Base-by-base conservation (phyloP, 192 early-diverging fungal genomes). In the Umbelopsis isabellina region DNA sequence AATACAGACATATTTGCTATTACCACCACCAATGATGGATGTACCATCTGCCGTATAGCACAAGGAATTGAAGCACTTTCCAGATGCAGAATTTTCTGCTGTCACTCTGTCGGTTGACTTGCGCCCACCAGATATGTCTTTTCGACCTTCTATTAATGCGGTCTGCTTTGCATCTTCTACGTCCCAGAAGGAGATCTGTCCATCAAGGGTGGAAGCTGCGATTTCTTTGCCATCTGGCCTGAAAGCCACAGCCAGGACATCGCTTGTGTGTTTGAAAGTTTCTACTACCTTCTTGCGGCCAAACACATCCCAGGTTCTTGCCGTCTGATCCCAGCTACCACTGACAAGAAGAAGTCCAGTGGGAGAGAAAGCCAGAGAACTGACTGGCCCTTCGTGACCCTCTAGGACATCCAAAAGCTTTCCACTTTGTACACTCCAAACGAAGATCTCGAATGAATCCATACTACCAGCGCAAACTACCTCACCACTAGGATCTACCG, bases 361-460 rank as follows among this genome's bases (percentile, higher is more conserved):
- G 6, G 94, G 91, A 35, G 92, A 94, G 80, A 99, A 99, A 0
- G 87, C 87, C 55, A 99, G 80, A 6, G 80, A 77, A 66, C 91
- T 91, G 51, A 99, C 87, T 1, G 98, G 97, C 1, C 91, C 98
- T 72, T 93, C 90, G 75, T 99, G 98, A 2, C 97, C 98, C 35
- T 88, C 84, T 22, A 97, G 81, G 64, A 98, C 91, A 75, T 99
- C 98, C 23, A 99, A 81, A 49, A 98, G 82, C 73, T 96, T 94
- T n/a, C 98, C 98, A 0, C 96, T 99, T 76, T 98, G 97, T 72
- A 99, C 94, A 66, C 93, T 94, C 98, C 98, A 99, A 68, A 98
- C 90, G 77, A 89, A 98, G 46, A 99, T 95, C 73, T 98, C 97
- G 81, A 98, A 99, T 6, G 92, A 89, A 75, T 99, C 96, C 73